Evolutionary conservation across 148 eudicot genomes (phyloP), one percentile per base, ranked within the genome.

Genomic region (Pharnaceum exiguum): DNA sequence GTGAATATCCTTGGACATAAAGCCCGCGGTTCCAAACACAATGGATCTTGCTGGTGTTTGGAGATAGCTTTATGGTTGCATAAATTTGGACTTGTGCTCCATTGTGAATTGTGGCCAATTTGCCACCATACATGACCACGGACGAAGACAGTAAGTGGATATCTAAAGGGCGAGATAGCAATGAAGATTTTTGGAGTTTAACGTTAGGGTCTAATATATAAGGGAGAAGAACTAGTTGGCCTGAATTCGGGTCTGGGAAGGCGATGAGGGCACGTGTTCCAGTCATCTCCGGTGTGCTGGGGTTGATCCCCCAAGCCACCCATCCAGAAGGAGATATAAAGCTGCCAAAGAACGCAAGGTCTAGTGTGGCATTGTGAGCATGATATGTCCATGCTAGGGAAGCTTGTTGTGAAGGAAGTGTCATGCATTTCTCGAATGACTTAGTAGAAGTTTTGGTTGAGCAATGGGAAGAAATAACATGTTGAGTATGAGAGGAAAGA

Each of bases 311-410:
- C 78, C 79, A 88, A 8, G 81, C 96, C 0, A 93, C 96, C 98
- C 98, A 93, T 0, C 98, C 98, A 21, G 98, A 87, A 29, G 98
- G 98, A 0, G 98, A 93, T 3, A 88, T 93, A 81, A 93, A 93
- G 42, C 57, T 63, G 5, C 98, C 98, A 38, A 73, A 76, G 66
- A 93, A 93, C 47, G 55, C 95, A 8, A 93, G 39, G 5, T 93
- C 90, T 2, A 93, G 82, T 25, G 95, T 85, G 27, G 86, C 71
- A 63, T 81, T 93, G 48, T 78, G 83, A 0, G 81, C 77, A 64
- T 79, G 84, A 71, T 76, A 88, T 3, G 95, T 81, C 98, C 98
- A 93, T 21, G 98, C 94, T 0, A 93, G 65, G 48, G 96, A 83
- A 44, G 98, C 96, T 69, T 81, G 74, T 72, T 93, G 98, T 22